Evolutionary conservation across 225 moss, liverwort and hornwort genomes (phyloP).

Genomic region (Antitrichia curtipendula): DNA sequence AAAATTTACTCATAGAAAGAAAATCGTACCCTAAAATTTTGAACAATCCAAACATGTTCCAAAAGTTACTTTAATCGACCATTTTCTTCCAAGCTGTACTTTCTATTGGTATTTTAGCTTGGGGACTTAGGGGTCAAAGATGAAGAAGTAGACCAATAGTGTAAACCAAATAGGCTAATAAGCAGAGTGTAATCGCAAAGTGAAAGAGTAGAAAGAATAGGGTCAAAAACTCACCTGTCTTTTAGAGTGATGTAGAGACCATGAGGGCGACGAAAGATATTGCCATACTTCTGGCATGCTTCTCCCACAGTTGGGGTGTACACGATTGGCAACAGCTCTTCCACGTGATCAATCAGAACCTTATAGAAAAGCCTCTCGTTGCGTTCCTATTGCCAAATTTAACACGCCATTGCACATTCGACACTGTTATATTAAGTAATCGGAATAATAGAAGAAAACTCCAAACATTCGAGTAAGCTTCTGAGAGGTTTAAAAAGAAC

Average conservation of each 20-base stretch:
- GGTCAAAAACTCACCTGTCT: constrained; percentile 17
- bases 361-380: constrained; percentile 80
- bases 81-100: background rate
- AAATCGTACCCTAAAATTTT: background rate
- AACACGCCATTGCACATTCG: background rate
- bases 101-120: background rate
- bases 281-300: constrained; percentile 78
- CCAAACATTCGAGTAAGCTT: background rate
- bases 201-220: background rate
- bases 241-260: constrained; percentile 68
- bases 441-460: background rate
- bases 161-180: too few species aligned
- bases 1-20: background rate
- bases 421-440: background rate
- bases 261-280: constrained; percentile 66
- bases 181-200: background rate
- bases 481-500: background rate
- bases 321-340: constrained; percentile 71
- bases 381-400: constrained; percentile 33
- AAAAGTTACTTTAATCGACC: background rate
- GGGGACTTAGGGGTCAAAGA: background rate
- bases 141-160: background rate
- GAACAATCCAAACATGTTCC: background rate
- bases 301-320: constrained; percentile 75
- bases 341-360: constrained; percentile 63